Percentiles rank a stretch among this genome's conserved stretches.
Conservation (phyloP, 2,329 filamentous ascomycete genomes). For the Fonsecaea multimorphosa region DNA sequence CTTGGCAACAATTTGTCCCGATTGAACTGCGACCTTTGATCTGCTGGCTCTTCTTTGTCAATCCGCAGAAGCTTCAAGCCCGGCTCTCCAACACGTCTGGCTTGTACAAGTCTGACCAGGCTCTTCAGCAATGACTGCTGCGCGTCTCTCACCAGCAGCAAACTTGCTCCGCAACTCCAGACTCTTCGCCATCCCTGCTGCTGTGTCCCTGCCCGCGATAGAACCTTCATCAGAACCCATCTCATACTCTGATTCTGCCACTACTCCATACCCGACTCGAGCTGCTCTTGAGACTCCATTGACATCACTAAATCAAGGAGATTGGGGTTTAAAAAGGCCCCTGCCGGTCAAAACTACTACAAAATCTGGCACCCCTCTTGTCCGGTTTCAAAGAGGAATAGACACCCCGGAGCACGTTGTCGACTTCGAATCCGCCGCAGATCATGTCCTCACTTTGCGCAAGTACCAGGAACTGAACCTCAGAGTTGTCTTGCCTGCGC, state of each 20-base stretch:
- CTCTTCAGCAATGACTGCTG: slow-evolving; percentile 50
- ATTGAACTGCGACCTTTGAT: neutral
- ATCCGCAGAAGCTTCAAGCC: neutral
- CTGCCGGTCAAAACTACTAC: slow-evolving; percentile 78
- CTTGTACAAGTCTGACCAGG: slow-evolving; percentile 20
- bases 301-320: slow-evolving; percentile 74
- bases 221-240: slow-evolving; percentile 57
- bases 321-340: slow-evolving; percentile 91
- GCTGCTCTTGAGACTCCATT: slow-evolving; percentile 80
- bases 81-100: neutral
- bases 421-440: slow-evolving; percentile 81
- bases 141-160: slow-evolving; percentile 63
- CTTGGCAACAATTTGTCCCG: slow-evolving; percentile 1
- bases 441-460: slow-evolving; percentile 78
- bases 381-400: slow-evolving; percentile 73
- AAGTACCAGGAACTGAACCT: slow-evolving; percentile 87
- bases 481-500: slow-evolving; percentile 48
- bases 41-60: neutral
- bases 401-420: slow-evolving; percentile 89
- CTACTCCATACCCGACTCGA: slow-evolving; percentile 77
- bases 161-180: slow-evolving; percentile 82
- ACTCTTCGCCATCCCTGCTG: slow-evolving; percentile 83
- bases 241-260: slow-evolving; percentile 70
- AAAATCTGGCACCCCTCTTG: slow-evolving; percentile 72
- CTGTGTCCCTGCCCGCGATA: slow-evolving; percentile 68